Evolutionary conservation across 148 eudicot species (phyloP), one percentile per base, ranked within the genome.

Genomic region (Diospyros kaki): DNA sequence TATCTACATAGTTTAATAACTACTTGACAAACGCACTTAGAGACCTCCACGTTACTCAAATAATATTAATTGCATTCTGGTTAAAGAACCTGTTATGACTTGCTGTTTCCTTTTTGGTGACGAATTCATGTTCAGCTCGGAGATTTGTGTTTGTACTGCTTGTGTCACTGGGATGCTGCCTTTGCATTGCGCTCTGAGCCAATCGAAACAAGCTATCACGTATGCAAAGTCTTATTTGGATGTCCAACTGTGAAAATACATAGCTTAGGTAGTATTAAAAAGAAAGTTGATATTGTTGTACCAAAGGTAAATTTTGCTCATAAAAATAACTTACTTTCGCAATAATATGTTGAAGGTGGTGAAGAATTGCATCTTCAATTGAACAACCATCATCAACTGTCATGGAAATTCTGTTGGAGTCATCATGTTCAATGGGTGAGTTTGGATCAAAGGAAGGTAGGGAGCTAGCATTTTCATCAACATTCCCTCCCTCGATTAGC

Each of bases 151-250:
- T 82, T 65, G 82, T 61, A 71, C 79, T 73, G 83, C 83, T 81
- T 71, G 77, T 76, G 71, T 80, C 89, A 82, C 65, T 87, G 71
- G 81, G 74, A 80, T 76, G 77, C 69, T 85, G 83, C 88, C 98
- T 88, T 71, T 79, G 92, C 73, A 64, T 75, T 39, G 96, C 89
- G 86, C 89, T 89, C 59, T 85, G 87, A 73, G 92, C 96, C 80
- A 93, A 77, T 42, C 98, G 87, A 84, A 77, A 84, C 76, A 93
- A 82, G 81, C 98, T 93, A 76, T 91, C 98, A 72, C 96, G 78
- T 45, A 93, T 88, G 71, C 89, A 82, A 76, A 89, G 82, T 83
- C 94, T 86, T 68, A 79, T 73, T 53, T 61, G 75, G 71, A 75
- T 78, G 83, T 89, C 98, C 89, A 93, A 64, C 98, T 93, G 92